Percentiles rank a stretch among this genome's conserved stretches.
Conservation (phyloP, 768 basidiomycete species). For the Russula earlei region DNA sequence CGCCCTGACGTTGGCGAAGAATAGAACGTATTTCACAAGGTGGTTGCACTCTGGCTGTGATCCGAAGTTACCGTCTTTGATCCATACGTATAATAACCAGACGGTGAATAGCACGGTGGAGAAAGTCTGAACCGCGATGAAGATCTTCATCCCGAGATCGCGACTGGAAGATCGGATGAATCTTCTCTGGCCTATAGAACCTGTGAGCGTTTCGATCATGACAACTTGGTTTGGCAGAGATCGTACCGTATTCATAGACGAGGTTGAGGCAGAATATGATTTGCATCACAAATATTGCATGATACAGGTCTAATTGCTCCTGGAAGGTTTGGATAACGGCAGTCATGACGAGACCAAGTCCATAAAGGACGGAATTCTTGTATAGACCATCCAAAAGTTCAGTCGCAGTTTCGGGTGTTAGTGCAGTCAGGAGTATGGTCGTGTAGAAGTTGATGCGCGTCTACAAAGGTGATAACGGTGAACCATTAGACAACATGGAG, state of each 20-base stretch:
- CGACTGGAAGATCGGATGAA: not conserved
- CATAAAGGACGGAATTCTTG: not conserved
- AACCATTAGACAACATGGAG: not conserved
- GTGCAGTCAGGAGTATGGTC: slow-evolving; percentile 3
- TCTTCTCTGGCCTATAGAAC: not conserved
- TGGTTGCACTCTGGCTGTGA: slow-evolving; percentile 7
- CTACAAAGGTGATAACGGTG: not conserved
- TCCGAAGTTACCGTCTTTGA: not conserved
- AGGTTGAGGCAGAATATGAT: slow-evolving; percentile 1
- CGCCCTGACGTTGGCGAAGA: not conserved
- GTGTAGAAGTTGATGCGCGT: slow-evolving; percentile 8
- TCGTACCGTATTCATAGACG: slow-evolving; percentile 1
- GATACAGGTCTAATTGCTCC: slow-evolving; percentile 6
- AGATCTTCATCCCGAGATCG: not conserved
- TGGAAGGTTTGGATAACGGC: slow-evolving; percentile 1
- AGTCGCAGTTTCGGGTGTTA: not conserved
- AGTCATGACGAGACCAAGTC: slow-evolving; percentile 5
- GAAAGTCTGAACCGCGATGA: slow-evolving; percentile 1
- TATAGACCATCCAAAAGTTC: not conserved
- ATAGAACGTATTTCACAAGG: slow-evolving; percentile 8
- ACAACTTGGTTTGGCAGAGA: not conserved
- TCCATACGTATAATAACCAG: slow-evolving; percentile 9
- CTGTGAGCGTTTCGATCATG: not conserved
- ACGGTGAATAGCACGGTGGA: not conserved
- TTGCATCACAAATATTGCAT: slow-evolving; percentile 14